Conservation (phyloP, 345 rosid species). For the Pugionium dolabratum region DNA sequence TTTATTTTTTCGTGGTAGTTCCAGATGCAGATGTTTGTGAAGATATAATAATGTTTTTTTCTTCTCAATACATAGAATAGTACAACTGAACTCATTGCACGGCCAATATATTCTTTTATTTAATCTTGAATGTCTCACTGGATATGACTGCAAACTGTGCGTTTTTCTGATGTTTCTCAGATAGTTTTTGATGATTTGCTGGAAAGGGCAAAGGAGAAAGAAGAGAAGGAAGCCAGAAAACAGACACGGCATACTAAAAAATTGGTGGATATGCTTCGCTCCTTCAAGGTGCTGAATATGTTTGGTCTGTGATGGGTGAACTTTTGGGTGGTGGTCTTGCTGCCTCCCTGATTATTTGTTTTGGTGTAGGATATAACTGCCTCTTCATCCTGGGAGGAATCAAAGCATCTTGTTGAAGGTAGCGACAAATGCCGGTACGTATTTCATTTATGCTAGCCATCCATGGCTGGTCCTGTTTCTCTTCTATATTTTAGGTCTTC, state of each 20-base stretch:
- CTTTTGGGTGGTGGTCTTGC: slow-evolving; percentile 31
- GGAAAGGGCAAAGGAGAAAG: slow-evolving; percentile 81
- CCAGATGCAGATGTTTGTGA: slow-evolving; percentile 13
- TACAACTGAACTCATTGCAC: slow-evolving; percentile 5
- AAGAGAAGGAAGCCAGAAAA: slow-evolving; percentile 87
- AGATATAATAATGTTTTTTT: slow-evolving; percentile 16
- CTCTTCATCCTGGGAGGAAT: slow-evolving; percentile 84
- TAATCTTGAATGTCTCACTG: slow-evolving; percentile 24
- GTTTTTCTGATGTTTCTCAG: slow-evolving; percentile 48
- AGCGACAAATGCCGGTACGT: slow-evolving; percentile 83
- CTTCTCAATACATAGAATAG: slow-evolving; percentile 12
- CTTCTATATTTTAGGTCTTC: slow-evolving; percentile 11
- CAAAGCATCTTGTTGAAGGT: slow-evolving; percentile 62
- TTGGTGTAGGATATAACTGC: slow-evolving; percentile 67
- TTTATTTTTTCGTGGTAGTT: slow-evolving; percentile 6
- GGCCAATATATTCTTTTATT: slow-evolving; percentile 14
- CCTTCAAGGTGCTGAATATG: slow-evolving; percentile 37
- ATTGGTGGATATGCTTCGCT: slow-evolving; percentile 33
- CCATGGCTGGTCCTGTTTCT: slow-evolving; percentile 17
- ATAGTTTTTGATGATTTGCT: slow-evolving; percentile 74
- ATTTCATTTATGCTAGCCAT: slow-evolving; percentile 8
- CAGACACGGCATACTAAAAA: slow-evolving; percentile 59
- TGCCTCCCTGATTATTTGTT: slow-evolving; percentile 32
- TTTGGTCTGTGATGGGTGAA: slow-evolving; percentile 28
- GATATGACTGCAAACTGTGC: slow-evolving; percentile 27